These are phyloP conservation scores for Anthostomella pinea DNA, from an alignment of 2,329 filamentous ascomycete genomes.

Conservation along the genomic window DNA sequence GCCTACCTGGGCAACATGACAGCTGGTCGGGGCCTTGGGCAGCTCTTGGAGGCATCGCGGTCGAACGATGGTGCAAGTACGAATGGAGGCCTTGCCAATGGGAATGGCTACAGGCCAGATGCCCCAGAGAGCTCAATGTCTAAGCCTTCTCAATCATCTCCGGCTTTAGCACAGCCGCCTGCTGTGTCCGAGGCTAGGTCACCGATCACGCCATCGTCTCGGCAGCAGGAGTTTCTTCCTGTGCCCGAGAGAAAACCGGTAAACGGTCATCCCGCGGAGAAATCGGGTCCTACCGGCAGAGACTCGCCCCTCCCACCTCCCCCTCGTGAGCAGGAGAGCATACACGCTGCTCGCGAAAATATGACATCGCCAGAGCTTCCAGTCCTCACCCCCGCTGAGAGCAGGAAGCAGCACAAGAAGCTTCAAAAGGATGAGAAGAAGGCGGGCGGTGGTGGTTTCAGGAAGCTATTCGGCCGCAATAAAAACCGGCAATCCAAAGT, in stretches of 20 bases:
- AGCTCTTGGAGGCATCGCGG: conserved; percentile 44
- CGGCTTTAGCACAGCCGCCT: conserved; percentile 16
- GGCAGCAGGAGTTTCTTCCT: conserved; percentile 16
- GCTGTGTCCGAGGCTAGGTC: no score
- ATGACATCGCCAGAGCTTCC: conserved; percentile 40
- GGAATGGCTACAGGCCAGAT: conserved; percentile 32
- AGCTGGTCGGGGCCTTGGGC: conserved; percentile 64
- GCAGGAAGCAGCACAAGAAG: conserved; percentile 47
- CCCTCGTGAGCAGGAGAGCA: conserved; percentile 35
- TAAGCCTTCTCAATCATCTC: conserved; percentile 30
- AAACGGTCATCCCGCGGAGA: conserved; percentile 36
- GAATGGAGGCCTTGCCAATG: conserved; percentile 30
- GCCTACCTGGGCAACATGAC: conserved; percentile 76
- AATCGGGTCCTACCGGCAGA: conserved; percentile 30
- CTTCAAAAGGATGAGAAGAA: conserved; percentile 51
- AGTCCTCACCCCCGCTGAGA: conserved; percentile 44
- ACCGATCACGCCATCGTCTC: conserved; percentile 7
- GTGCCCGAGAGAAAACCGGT: conserved; percentile 39
- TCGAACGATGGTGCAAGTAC: conserved; percentile 34
- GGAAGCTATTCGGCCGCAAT: conserved; percentile 62
- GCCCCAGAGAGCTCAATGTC: conserved; percentile 42
- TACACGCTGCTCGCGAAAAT: conserved; percentile 35
- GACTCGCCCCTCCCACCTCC: conserved; percentile 40
- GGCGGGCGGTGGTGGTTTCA: conserved; percentile 46
- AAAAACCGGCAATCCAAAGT: conserved; percentile 59